Conservation (phyloP, 306 rosid species). For the Hippophae gyantsensis region DNA sequence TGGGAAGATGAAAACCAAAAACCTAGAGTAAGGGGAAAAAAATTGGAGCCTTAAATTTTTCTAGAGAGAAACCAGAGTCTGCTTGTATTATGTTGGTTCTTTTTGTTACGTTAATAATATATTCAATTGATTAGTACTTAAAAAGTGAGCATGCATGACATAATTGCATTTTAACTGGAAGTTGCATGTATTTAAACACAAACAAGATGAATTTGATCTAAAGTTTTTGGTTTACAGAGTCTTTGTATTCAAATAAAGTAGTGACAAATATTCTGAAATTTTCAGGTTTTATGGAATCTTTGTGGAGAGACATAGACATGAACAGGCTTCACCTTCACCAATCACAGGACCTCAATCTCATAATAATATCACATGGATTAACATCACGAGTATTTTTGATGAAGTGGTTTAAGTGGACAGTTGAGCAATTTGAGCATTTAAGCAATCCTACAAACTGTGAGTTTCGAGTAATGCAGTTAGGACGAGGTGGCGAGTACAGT, state of each 20-base stretch:
- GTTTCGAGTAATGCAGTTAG: constrained; percentile 70
- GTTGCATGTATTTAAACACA: neutral
- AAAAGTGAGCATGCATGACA: no score
- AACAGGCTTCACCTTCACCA: constrained; percentile 64
- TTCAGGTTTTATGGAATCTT: constrained; percentile 84
- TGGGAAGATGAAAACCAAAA: no score
- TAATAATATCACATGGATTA: constrained; percentile 77
- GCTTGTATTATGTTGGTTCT: no score
- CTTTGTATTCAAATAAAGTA: neutral
- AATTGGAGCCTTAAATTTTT: no score
- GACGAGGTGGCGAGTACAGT: constrained; percentile 85
- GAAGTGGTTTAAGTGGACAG: constrained; percentile 98
- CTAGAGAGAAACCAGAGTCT: no score
- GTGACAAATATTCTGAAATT: constrained; percentile 3
- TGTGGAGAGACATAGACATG: constrained; percentile 93
- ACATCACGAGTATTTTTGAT: constrained; percentile 77
- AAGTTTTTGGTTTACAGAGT: neutral
- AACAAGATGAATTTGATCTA: neutral
- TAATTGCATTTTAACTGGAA: no score
- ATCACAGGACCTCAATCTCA: constrained; percentile 61
- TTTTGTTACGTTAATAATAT: no score
- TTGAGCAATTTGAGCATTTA: constrained; percentile 68
- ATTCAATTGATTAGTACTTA: no score
- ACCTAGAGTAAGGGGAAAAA: no score
- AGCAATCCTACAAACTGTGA: constrained; percentile 56